These are phyloP conservation scores for Conringia planisiliqua DNA, from an alignment of 345 rosid species.

Conservation along the genomic window DNA sequence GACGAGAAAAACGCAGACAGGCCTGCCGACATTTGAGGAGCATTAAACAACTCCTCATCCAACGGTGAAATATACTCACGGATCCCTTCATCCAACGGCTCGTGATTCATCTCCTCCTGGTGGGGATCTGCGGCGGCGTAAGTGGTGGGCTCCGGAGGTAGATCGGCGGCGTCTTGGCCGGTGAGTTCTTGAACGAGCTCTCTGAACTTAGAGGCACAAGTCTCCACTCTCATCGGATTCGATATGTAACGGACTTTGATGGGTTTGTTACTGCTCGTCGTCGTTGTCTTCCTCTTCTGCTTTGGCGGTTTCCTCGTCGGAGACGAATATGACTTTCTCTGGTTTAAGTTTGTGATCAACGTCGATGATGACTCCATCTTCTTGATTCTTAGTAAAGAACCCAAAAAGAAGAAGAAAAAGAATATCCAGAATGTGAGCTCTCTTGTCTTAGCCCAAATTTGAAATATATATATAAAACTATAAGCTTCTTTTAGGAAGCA, in stretches of 20 bases:
- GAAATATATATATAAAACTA: background rate
- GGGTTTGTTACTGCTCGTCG: constrained; percentile 11
- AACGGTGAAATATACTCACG: constrained; percentile 29
- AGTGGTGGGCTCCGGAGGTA: constrained; percentile 16
- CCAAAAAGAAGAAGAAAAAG: background rate
- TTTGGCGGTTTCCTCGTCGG: constrained; percentile 14
- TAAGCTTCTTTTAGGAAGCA: constrained; percentile 9
- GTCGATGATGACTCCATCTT: constrained; percentile 34
- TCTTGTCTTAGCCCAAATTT: background rate
- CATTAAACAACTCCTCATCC: constrained; percentile 20
- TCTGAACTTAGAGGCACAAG: constrained; percentile 69
- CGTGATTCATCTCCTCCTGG: constrained; percentile 21
- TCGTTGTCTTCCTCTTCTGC: constrained; percentile 24
- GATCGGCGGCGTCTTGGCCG: constrained; percentile 65
- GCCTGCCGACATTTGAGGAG: constrained; percentile 27
- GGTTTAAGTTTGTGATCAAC: constrained; percentile 10
- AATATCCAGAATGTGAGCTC: background rate
- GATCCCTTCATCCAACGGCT: background rate
- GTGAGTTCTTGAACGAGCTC: constrained; percentile 87
- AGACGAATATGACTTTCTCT: constrained; percentile 14
- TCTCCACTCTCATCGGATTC: constrained; percentile 69
- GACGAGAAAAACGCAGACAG: constrained; percentile 31
- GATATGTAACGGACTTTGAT: constrained; percentile 83
- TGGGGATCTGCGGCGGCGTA: constrained; percentile 9
- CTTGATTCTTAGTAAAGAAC: background rate